Evolutionary conservation across 2,329 filamentous ascomycete species (phyloP), one percentile per base, ranked within the genome.

Genomic region (Laburnicola sp.): DNA sequence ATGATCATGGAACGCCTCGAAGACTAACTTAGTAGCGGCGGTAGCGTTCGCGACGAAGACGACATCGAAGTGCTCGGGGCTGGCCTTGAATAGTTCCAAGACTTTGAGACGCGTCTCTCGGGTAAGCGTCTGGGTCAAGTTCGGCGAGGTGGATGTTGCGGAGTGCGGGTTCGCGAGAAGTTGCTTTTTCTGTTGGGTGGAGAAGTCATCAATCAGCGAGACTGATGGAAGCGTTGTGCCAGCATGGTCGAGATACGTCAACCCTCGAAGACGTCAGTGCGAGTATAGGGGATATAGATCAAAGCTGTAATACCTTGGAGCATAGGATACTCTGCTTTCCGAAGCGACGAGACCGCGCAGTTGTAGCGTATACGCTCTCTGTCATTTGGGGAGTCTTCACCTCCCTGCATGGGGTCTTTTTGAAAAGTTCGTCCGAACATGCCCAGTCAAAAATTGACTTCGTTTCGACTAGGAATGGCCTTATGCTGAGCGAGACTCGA

Each of bases 31-130:
- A 62, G 95, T 86, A 2, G 85, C 92, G 2, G 91, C 91, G 0
- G 93, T 97, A 11, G 93, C 88, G 71, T 97, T 97, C 22, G 91
- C 85, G n/a, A 94, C 90, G 67, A 97, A 97, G 1, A 97, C 83
- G 1, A 97, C 73, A 63, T 97, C 92, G 62, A 92, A 97, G 3
- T 89, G 78, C 5, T 84, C 80, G 4, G 91, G 88, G 55, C 90
- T 84, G 1, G 91, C 91, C 31, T 86, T 85, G 74, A 96, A 91
- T 66, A 95, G 91, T 2, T 78, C 77, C 11, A 97, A 76, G 2
- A 74, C 63, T 56, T 66, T 57, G 47, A 54, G 32, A 54, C 71
- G 47, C 50, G 69, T 64, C 6, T 84, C 75, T 23, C 77, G 74
- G 55, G 86, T 82, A 30, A 87, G 80, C 50, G 80, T 74, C 26